Conservation (phyloP, 2,329 filamentous ascomycete genomes). For the Colletotrichum orchidophilum region DNA sequence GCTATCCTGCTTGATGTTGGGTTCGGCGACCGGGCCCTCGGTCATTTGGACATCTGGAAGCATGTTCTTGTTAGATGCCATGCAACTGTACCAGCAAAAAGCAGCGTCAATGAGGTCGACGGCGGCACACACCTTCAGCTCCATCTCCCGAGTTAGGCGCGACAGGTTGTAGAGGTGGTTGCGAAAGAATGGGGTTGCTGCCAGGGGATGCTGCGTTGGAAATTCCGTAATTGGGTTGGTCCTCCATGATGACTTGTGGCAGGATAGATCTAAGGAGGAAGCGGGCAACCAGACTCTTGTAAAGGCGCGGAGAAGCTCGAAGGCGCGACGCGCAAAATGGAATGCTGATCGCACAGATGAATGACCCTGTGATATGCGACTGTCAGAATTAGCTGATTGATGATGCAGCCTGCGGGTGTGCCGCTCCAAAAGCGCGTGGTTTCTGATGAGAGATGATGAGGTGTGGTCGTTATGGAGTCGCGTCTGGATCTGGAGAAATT, state of each 20-base stretch:
- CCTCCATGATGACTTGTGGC: constrained; percentile 62
- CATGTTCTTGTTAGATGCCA: constrained; percentile 1
- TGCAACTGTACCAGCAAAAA: neutral
- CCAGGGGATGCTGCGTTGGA: constrained; percentile 66
- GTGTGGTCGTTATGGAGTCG: constrained; percentile 35
- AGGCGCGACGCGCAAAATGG: constrained; percentile 24
- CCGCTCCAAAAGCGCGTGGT: constrained; percentile 27
- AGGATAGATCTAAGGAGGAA: constrained; percentile 30
- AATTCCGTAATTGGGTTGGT: constrained; percentile 65
- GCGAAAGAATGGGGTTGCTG: constrained; percentile 65
- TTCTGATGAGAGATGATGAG: constrained; percentile 22
- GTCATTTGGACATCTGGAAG: constrained; percentile 71
- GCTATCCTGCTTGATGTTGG: constrained; percentile 68
- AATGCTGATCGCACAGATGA: constrained; percentile 11
- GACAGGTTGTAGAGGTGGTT: constrained; percentile 57
- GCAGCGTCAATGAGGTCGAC: constrained; percentile 34
- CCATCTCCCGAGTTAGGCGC: constrained; percentile 11
- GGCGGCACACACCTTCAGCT: constrained; percentile 22
- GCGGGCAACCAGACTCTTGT: constrained; percentile 17
- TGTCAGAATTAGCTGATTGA: constrained; percentile 12
- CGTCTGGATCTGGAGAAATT: constrained; percentile 47
- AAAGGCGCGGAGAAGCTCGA: constrained; percentile 12
- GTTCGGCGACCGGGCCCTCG: constrained; percentile 57
- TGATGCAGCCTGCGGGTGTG: constrained; percentile 18
- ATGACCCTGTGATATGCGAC: constrained; percentile 9